Conservation (phyloP, 2,329 filamentous ascomycete species). For the Ophiostoma angusticollis region DNA sequence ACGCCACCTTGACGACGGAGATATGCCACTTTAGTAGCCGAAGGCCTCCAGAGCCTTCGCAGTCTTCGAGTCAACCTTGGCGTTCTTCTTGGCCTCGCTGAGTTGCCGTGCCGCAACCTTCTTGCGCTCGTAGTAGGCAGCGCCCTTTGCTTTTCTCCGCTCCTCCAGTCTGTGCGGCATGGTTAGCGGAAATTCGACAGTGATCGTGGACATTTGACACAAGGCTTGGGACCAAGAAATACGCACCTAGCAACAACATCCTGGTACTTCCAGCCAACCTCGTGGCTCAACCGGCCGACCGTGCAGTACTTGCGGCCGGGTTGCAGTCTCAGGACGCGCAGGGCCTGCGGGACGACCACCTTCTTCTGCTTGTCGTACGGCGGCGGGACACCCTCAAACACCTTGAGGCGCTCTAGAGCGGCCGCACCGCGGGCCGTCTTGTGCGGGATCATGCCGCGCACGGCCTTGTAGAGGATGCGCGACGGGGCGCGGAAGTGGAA, state of each 20-base stretch:
- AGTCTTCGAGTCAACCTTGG: slow-evolving; percentile 75
- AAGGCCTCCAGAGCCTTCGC: slow-evolving; percentile 75
- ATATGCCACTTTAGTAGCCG: slow-evolving; percentile 97
- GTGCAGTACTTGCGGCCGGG: slow-evolving; percentile 99
- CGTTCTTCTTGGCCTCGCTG: slow-evolving; percentile 83
- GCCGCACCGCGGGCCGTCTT: slow-evolving; percentile 97
- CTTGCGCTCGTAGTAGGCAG: slow-evolving; percentile 99
- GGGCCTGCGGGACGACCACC: slow-evolving; percentile 96
- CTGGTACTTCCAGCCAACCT: slow-evolving; percentile 99
- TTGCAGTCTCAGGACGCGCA: slow-evolving; percentile 92
- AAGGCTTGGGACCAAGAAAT: too few relatives aligned
- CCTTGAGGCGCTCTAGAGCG: slow-evolving; percentile 96
- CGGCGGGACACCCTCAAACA: slow-evolving; percentile 97
- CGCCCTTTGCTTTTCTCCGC: slow-evolving; percentile 98
- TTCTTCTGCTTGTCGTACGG: slow-evolving; percentile 99
- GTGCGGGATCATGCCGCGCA: slow-evolving; percentile 99
- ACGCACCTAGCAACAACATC: slow-evolving; percentile 95
- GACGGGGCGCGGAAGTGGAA: slow-evolving; percentile 99
- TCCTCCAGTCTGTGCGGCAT: slow-evolving; percentile 76
- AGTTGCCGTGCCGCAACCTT: slow-evolving; percentile 87
- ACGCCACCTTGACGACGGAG: too few relatives aligned
- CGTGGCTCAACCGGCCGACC: slow-evolving; percentile 91
- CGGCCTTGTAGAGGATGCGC: slow-evolving; percentile 99
- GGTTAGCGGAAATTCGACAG: too few relatives aligned
- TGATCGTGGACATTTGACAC: too few relatives aligned